Evolutionary conservation across 2,329 filamentous ascomycete genomes (phyloP).

Genomic region (Trichophyton equinum): DNA sequence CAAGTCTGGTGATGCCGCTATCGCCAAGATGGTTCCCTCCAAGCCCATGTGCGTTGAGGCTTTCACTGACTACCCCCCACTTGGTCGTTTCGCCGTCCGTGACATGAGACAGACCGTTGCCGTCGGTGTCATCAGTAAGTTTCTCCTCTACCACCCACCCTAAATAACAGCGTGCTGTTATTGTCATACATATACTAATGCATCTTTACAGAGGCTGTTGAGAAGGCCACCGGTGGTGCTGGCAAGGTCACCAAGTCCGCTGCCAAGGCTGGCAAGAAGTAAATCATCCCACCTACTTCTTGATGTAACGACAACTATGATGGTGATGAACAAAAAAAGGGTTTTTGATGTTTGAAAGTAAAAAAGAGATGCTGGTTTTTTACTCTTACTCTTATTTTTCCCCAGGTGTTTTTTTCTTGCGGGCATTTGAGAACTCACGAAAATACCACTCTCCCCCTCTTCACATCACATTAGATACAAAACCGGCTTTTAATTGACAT

Average conservation of each 20-base stretch:
- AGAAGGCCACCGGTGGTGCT: constrained; percentile 33
- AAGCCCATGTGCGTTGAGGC: constrained; percentile 99
- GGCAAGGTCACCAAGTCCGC: constrained; percentile 52
- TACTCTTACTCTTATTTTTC: background rate
- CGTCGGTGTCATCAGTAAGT: constrained; percentile 39
- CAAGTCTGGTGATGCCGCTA: constrained; percentile 99
- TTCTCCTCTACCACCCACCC: background rate
- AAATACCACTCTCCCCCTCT: constrained; percentile 2
- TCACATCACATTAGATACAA: background rate
- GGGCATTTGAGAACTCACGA: background rate
- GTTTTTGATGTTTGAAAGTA: constrained; percentile 4
- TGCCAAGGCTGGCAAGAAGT: constrained; percentile 61
- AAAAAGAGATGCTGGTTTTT: background rate
- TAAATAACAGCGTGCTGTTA: background rate
- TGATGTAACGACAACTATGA: constrained; percentile 3
- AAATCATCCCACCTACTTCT: constrained; percentile 29
- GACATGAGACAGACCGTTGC: constrained; percentile 67
- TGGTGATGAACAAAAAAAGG: constrained; percentile 3
- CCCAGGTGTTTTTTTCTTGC: background rate
- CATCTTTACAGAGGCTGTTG: constrained; percentile 44
- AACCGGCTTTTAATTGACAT: background rate
- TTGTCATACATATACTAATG: background rate
- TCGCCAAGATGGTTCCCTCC: constrained; percentile 99
- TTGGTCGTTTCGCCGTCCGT: constrained; percentile 99
- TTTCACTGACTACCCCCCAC: constrained; percentile 98